A percentile compares a stretch with the other conserved stretches of the same genome.
phyloP scores from a whole-genome alignment of 805 yeast genomes.

The Saccharomycopsis sp. region DNA sequence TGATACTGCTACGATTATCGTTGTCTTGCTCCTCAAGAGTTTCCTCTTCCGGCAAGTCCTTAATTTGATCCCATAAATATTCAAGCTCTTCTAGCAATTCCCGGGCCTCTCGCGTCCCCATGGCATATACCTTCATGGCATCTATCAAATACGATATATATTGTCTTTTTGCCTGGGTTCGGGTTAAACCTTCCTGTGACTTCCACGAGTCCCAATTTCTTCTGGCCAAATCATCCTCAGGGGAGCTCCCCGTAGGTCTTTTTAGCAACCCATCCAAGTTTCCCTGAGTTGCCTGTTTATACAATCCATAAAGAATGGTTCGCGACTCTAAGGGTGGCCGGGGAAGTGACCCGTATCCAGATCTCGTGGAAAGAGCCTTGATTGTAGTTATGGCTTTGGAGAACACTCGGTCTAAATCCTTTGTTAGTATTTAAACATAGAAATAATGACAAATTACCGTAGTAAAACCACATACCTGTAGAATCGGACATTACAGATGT shows the following conservation, averaged over 20 bases:
- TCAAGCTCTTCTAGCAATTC: slow-evolving; percentile 65
- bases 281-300: slow-evolving; percentile 88
- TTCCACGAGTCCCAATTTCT: slow-evolving; percentile 88
- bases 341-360: slow-evolving; percentile 57
- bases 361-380: slow-evolving; percentile 58
- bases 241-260: slow-evolving; percentile 52
- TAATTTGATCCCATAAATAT: slow-evolving; percentile 67
- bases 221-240: slow-evolving; percentile 61
- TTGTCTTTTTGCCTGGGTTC: slow-evolving; percentile 65
- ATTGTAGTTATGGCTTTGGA: slow-evolving; percentile 78
- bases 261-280: slow-evolving; percentile 64
- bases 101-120: slow-evolving; percentile 58
- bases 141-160: slow-evolving; percentile 62
- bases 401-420: slow-evolving; percentile 60
- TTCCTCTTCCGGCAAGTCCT: slow-evolving; percentile 30
- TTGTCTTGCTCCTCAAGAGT: not conserved
- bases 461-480: slow-evolving; percentile 30
- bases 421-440: slow-evolving; percentile 13
- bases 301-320: slow-evolving; percentile 68
- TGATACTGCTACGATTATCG: not conserved
- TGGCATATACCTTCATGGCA: slow-evolving; percentile 68
- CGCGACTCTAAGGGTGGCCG: slow-evolving; percentile 71
- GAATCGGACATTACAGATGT: slow-evolving; percentile 40
- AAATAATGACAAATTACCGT: not conserved
- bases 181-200: slow-evolving; percentile 57